Conservation (phyloP, 2,329 filamentous ascomycete genomes). For the Trichoderma hamatum region DNA sequence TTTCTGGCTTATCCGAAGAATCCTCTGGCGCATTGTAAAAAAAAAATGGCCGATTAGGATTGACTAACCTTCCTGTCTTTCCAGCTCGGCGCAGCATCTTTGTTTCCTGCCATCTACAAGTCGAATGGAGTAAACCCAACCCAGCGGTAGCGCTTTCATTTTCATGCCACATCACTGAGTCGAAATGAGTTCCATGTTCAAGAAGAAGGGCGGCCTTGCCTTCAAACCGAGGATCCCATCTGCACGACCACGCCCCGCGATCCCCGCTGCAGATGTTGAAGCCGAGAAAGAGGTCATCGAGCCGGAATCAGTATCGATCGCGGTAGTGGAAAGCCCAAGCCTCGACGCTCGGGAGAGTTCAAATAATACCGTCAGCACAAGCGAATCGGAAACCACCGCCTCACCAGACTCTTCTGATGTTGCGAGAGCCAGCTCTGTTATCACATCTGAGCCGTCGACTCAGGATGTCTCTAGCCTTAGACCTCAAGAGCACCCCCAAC, state of each 20-base stretch:
- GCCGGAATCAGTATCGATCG: not conserved
- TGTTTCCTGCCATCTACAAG: not conserved
- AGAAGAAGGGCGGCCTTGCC: conserved; percentile 63
- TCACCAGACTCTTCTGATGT: not conserved
- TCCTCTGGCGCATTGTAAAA: conserved; percentile 19
- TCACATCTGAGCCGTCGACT: conserved; percentile 5
- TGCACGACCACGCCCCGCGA: conserved; percentile 54
- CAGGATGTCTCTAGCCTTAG: conserved; percentile 4
- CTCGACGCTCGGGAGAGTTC: conserved; percentile 3
- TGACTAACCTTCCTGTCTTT: not conserved
- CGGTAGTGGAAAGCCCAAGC: conserved; percentile 1
- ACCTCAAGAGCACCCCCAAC: not conserved
- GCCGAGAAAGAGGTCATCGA: conserved; percentile 23
- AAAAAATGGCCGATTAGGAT: conserved; percentile 10
- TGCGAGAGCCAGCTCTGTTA: not conserved
- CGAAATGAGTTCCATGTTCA: conserved; percentile 68
- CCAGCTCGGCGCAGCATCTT: not conserved
- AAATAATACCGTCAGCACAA: not conserved
- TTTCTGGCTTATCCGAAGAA: conserved; percentile 22
- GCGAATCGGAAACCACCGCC: conserved; percentile 11
- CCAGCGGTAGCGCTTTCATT: not conserved
- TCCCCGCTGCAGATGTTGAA: conserved; percentile 38
- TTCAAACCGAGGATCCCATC: conserved; percentile 72
- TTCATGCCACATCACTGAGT: not conserved
- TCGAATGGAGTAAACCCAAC: conserved; percentile 8